These are phyloP conservation scores for Saprolegnia parasitica DNA, from an alignment of 352 stramenopile species.

Conservation along the genomic window DNA sequence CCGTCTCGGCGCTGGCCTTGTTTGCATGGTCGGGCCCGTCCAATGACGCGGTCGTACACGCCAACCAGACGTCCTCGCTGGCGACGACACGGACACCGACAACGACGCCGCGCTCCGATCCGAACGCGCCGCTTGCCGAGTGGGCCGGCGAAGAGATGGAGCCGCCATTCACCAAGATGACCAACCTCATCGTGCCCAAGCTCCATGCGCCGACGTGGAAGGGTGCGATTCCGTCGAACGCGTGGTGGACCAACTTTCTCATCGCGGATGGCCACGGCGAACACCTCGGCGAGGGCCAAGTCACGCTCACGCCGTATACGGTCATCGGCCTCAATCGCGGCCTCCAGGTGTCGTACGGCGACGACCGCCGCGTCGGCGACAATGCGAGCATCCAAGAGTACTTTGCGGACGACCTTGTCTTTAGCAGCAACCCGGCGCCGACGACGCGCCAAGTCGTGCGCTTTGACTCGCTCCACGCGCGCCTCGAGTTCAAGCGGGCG, in stretches of 20 bases:
- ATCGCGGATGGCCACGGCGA: slow-evolving; percentile 63
- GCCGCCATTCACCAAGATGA: slow-evolving; percentile 7
- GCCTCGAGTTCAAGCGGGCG: slow-evolving; percentile 55
- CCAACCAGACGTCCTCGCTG: background rate
- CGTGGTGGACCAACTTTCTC: slow-evolving; percentile 87
- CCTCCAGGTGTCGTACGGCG: slow-evolving; percentile 79
- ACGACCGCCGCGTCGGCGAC: slow-evolving; percentile 62
- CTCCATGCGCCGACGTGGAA: slow-evolving; percentile 46
- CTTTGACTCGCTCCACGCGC: slow-evolving; percentile 66
- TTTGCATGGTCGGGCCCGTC: background rate
- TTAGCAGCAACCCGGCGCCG: slow-evolving; percentile 68
- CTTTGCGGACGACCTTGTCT: slow-evolving; percentile 71
- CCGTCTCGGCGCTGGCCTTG: background rate
- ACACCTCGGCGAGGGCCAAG: slow-evolving; percentile 43
- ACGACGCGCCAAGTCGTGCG: slow-evolving; percentile 51
- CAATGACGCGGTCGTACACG: background rate
- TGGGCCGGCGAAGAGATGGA: slow-evolving; percentile 17
- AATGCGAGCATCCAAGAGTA: slow-evolving; percentile 63
- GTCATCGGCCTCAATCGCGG: slow-evolving; percentile 60
- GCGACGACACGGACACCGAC: background rate
- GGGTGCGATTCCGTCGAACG: slow-evolving; percentile 74
- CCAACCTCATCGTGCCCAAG: slow-evolving; percentile 35
- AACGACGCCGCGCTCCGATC: background rate
- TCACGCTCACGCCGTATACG: slow-evolving; percentile 82
- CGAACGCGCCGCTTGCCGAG: slow-evolving; percentile 9